Conservation (phyloP, 2,329 filamentous ascomycete genomes). For the Penicillium sumatraense region DNA sequence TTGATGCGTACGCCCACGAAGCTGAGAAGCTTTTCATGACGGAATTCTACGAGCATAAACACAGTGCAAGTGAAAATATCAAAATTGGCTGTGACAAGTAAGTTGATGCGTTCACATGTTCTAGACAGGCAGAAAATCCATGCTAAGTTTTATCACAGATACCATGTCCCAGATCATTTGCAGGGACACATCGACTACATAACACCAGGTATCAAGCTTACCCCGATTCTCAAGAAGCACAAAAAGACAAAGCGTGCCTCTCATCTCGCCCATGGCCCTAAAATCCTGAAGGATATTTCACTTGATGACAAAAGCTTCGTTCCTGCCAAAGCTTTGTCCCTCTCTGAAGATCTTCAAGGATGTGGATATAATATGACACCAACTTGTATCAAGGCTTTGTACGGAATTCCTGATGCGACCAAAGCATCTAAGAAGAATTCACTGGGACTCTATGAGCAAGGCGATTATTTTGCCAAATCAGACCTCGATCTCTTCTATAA, state of each 20-base stretch:
- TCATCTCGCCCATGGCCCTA: slow-evolving; percentile 18
- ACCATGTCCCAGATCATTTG: slow-evolving; percentile 56
- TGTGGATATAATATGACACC: slow-evolving; percentile 64
- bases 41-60: slow-evolving; percentile 57
- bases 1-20: slow-evolving; percentile 60
- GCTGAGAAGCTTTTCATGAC: slow-evolving; percentile 59
- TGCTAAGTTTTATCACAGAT: slow-evolving; percentile 30
- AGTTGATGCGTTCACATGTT: slow-evolving; percentile 14
- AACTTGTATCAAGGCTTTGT: slow-evolving; percentile 58
- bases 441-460: slow-evolving; percentile 59
- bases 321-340: slow-evolving; percentile 20
- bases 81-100: slow-evolving; percentile 45
- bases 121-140: not conserved
- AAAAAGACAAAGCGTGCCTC: slow-evolving; percentile 27
- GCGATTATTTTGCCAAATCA: slow-evolving; percentile 56
- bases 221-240: slow-evolving; percentile 31
- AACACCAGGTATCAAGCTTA: slow-evolving; percentile 60
- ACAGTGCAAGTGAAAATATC: slow-evolving; percentile 35
- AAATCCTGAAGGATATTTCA: slow-evolving; percentile 3
- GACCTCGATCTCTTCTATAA: slow-evolving; percentile 57
- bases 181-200: slow-evolving; percentile 60
- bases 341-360: slow-evolving; percentile 36
- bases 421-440: slow-evolving; percentile 51
- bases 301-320: slow-evolving; percentile 7
- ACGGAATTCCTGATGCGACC: slow-evolving; percentile 48